Percentiles rank a stretch among this genome's conserved stretches.
Conservation (phyloP, 257 asterid species). For the Verbascum thapsus region DNA sequence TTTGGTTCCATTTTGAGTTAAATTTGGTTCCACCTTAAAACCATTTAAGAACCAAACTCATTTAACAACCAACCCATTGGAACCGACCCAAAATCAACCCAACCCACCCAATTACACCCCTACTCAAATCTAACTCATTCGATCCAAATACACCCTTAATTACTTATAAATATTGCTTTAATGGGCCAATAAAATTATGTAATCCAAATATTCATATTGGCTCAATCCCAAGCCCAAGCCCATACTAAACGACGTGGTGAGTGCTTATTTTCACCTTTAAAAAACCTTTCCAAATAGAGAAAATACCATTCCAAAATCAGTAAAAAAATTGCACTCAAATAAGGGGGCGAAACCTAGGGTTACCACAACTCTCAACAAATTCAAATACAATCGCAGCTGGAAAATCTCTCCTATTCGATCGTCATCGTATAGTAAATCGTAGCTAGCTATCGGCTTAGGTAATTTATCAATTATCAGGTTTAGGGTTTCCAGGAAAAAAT, state of each 20-base stretch:
- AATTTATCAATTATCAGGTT: constrained; percentile 31
- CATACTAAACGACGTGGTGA: neutral
- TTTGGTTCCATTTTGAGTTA: too few relatives aligned
- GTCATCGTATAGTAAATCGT: constrained; percentile 31
- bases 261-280: too few relatives aligned
- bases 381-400: constrained; percentile 37
- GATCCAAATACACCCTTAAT: too few relatives aligned
- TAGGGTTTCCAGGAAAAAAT: constrained; percentile 34
- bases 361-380: constrained; percentile 34
- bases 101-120: too few relatives aligned
- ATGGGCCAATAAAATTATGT: too few relatives aligned
- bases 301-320: neutral
- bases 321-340: constrained; percentile 3
- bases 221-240: constrained; percentile 2
- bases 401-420: constrained; percentile 26
- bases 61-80: too few relatives aligned
- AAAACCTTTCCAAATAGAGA: neutral
- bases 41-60: too few relatives aligned
- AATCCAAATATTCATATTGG: neutral
- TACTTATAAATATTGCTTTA: too few relatives aligned
- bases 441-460: constrained; percentile 57
- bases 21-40: too few relatives aligned
- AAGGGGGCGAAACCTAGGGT: constrained; percentile 55
- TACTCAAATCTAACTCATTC: too few relatives aligned
- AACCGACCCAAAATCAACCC: too few relatives aligned